These are phyloP conservation scores for Helichrysum umbraculigerum DNA, from an alignment of 129 eudicot genomes.

Conservation along the genomic window DNA sequence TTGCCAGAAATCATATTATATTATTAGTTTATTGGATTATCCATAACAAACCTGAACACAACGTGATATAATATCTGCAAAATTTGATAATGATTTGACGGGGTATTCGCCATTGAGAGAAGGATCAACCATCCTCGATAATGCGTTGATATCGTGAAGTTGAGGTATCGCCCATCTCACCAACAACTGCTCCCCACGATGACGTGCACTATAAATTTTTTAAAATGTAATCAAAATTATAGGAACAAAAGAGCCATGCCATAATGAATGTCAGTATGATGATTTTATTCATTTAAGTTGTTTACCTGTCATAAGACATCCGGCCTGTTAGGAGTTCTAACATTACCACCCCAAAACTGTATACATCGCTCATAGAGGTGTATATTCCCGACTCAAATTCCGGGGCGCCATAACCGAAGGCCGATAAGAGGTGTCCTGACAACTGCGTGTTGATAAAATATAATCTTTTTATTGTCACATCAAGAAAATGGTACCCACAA, in stretches of 20 bases:
- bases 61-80: constrained; percentile 87
- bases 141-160: constrained; percentile 88
- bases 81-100: constrained; percentile 72
- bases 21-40: not conserved
- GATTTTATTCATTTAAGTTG: not conserved
- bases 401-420: constrained; percentile 91
- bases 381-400: constrained; percentile 87
- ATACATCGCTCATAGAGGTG: constrained; percentile 87
- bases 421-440: constrained; percentile 75
- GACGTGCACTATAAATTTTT: constrained; percentile 43
- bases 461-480: not conserved
- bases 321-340: constrained; percentile 90
- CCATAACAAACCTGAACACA: constrained; percentile 67
- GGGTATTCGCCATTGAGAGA: constrained; percentile 72
- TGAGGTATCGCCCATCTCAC: constrained; percentile 97
- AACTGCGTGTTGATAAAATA: constrained; percentile 47
- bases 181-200: constrained; percentile 83
- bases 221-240: not conserved
- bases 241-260: constrained; percentile 7
- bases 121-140: constrained; percentile 91
- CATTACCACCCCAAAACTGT: constrained; percentile 97
- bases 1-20: not conserved
- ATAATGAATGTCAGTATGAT: constrained; percentile 1
- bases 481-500: constrained; percentile 1
- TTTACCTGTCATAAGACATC: constrained; percentile 86